Evolutionary conservation across 768 basidiomycete species (phyloP).

Genomic region (Mycena olivaceomarginata): DNA sequence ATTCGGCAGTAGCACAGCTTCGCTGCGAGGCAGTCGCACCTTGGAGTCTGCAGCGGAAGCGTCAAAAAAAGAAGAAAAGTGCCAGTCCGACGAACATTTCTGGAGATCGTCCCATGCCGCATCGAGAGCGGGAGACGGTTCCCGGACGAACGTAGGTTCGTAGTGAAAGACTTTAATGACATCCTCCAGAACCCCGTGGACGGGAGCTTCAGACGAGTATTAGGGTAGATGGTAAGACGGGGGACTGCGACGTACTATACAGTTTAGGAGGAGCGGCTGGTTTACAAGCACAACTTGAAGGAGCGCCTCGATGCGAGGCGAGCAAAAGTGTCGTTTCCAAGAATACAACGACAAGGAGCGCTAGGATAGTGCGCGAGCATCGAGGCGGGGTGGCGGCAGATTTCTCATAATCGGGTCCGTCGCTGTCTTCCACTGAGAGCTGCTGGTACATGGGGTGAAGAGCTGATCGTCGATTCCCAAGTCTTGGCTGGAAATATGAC

Average conservation of each 20-base stretch:
- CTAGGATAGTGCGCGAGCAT: conserved; percentile 18
- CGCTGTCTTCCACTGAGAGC: conserved; percentile 22
- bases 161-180: conserved; percentile 19
- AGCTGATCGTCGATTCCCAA: not conserved
- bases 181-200: conserved; percentile 24
- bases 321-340: conserved; percentile 19
- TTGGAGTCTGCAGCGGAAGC: conserved; percentile 1
- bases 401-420: conserved; percentile 10
- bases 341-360: conserved; percentile 21
- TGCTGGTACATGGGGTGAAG: conserved; percentile 24
- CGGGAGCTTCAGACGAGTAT: conserved; percentile 21
- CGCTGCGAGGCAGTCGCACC: conserved; percentile 17
- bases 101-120: conserved; percentile 23
- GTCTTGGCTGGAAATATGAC: not conserved
- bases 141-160: conserved; percentile 9
- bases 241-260: conserved; percentile 22
- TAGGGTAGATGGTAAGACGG: conserved; percentile 18
- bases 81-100: not conserved
- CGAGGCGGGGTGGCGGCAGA: conserved; percentile 1
- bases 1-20: conserved; percentile 14
- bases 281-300: not conserved
- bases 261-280: conserved; percentile 12
- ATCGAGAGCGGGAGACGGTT: conserved; percentile 18
- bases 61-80: not conserved
- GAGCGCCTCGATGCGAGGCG: conserved; percentile 6